Base-by-base conservation (phyloP, 2,329 filamentous ascomycete species). In the Cladosporium sp. region DNA sequence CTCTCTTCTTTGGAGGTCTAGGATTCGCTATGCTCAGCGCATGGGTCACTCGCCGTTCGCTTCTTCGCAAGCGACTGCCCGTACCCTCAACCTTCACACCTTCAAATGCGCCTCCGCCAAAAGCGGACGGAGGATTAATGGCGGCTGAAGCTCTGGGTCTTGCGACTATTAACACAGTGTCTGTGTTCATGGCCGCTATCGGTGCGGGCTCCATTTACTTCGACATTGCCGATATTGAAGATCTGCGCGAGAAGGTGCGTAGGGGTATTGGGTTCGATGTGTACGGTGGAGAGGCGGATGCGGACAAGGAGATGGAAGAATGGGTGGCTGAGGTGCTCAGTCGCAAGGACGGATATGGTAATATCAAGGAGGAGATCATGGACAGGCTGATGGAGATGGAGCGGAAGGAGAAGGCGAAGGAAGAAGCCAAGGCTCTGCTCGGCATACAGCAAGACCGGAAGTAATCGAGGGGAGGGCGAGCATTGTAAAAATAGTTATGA, bases 81-180 rank as follows among this genome's bases (percentile, higher is more conserved):
- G 72, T 80, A 33, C 90, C 91, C 9, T 79, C 78, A 40, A 92
- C 86, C 72, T 95, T 86, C 76, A 72, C 80, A 12, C 80, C 78
- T 38, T 84, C 79, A 67, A 80, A 80, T 58, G 69, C 73, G 56
- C 67, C 50, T 15, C 38, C 40, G 7, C 64, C 69, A 4, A 65
- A 71, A 43, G 64, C 68, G 38, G 76, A 81, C 22, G 83, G 83
- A 7, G 77, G 81, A 1, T 66, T 86, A 33, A 84, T 96, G 55
- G 92, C 92, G 1, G 70, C 86, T 29, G 86, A 95, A 68, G 92
- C 92, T 0, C 74, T 98, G 18, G 86, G 84, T 42, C 74, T 96
- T 30, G 93, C 92, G 0, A 95, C 91, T 0, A 77, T 96, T 59
- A 95, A 95, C 60, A 88, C 93, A 11, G 62, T 83, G 27, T 86